A percentile compares a stretch with the other conserved stretches of the same genome.
Evolutionary conservation across 2,329 filamentous ascomycete species (phyloP).

Genomic region (Aureobasidium sp.): DNA sequence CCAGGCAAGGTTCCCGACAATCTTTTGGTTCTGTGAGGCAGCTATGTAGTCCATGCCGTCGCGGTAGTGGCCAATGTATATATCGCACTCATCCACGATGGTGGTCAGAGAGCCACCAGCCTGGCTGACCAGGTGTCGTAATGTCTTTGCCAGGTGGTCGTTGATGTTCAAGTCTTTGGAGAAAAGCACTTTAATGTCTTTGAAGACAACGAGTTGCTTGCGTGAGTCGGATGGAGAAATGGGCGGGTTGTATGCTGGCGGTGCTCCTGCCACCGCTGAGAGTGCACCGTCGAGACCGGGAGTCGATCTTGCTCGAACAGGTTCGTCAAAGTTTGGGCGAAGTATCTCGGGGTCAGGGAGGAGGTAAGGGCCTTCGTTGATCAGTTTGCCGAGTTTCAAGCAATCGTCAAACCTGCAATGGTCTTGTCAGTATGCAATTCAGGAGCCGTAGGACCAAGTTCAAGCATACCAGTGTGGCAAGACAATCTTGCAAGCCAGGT

Average conservation of each 20-base stretch:
- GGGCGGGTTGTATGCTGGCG: conserved; percentile 33
- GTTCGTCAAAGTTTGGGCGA: conserved; percentile 25
- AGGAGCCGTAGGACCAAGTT: too few species aligned
- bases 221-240: conserved; percentile 37
- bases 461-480: conserved; percentile 69
- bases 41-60: conserved; percentile 70
- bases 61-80: conserved; percentile 81
- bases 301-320: conserved; percentile 22
- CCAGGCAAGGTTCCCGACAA: conserved; percentile 91
- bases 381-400: conserved; percentile 82
- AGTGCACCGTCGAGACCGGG: conserved; percentile 60
- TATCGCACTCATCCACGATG: conserved; percentile 63
- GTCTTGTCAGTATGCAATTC: neutral
- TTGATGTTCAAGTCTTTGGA: conserved; percentile 67
- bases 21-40: conserved; percentile 69
- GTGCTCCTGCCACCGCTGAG: conserved; percentile 40
- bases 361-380: conserved; percentile 79
- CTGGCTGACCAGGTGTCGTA: conserved; percentile 62
- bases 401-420: conserved; percentile 73
- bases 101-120: conserved; percentile 65
- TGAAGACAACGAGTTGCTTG: conserved; percentile 63
- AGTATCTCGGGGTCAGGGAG: conserved; percentile 82
- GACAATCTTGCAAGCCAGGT: conserved; percentile 66
- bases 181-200: conserved; percentile 69
- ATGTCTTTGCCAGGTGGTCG: conserved; percentile 56